Percentiles rank a stretch among this genome's conserved stretches.
Conservation (phyloP, 2,329 filamentous ascomycete genomes). For the Fusarium succisae region DNA sequence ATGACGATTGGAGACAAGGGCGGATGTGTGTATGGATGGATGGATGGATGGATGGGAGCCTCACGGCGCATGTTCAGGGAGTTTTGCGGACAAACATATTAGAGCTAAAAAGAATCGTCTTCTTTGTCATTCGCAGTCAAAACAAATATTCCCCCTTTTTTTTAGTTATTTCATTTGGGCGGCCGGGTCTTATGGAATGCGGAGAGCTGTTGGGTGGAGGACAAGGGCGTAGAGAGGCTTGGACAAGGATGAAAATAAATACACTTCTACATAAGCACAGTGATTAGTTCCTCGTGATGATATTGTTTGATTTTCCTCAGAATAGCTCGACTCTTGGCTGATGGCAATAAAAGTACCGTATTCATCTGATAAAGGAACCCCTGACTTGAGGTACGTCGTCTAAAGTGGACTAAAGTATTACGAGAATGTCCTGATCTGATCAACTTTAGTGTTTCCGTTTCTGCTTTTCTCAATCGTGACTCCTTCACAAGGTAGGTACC, state of each 20-base stretch:
- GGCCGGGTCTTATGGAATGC: conserved; percentile 16
- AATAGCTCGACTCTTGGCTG: background rate
- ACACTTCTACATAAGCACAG: conserved; percentile 6
- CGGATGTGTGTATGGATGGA: conserved; percentile 13
- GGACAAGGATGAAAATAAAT: conserved; percentile 26
- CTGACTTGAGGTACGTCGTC: background rate
- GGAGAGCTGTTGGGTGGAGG: conserved; percentile 10
- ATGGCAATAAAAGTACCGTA: background rate
- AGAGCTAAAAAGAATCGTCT: conserved; percentile 43
- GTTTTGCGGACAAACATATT: conserved; percentile 44
- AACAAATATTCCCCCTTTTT: conserved; percentile 40
- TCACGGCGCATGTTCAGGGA: conserved; percentile 44
- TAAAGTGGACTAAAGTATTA: background rate
- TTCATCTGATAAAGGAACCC: background rate
- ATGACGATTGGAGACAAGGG: conserved; percentile 16
- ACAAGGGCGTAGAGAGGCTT: conserved; percentile 3
- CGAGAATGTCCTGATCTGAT: background rate
- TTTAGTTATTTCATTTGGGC: conserved; percentile 27
- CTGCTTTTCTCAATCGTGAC: background rate
- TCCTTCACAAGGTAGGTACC: background rate
- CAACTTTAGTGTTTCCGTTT: background rate
- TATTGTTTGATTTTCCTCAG: background rate
- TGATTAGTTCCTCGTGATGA: background rate
- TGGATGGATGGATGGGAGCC: conserved; percentile 30
- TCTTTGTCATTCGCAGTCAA: conserved; percentile 40